Evolutionary conservation across 2,329 filamentous ascomycete species (phyloP), one percentile per base, ranked within the genome.

Genomic region (Colletotrichum spaethianum): DNA sequence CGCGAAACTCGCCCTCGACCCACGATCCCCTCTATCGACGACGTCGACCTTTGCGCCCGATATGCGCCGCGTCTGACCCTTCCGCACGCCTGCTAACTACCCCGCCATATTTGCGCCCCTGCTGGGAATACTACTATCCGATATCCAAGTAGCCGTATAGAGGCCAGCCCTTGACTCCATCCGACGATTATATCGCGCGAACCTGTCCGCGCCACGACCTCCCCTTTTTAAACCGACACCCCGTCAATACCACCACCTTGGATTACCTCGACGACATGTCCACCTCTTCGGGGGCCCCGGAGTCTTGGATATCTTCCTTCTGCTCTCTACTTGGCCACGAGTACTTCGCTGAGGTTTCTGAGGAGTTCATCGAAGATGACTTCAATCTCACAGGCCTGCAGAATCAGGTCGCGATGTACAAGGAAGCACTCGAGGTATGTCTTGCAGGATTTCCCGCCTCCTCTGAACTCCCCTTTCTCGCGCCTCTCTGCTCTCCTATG

Each of bases 281-380:
- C 76, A 88, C 88, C 66, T 90, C 89, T 62, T 91, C 89, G 65
- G 89, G 87, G 65, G 83, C 87, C 38, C 88, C 89, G 74, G 96
- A 99, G 86, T 97, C 95, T 67, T 99, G 96, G 96, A 98, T 99
- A 86, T 93, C 94, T 75, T 97, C 95, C 70, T 99, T 98, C 83
- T 99, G 96, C 87, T 95, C 94, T 48, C 88, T 98, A 56, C 90
- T 98, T 73, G 96, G 96, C 74, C 96, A 99, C 82, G 96, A 99
- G 83, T 99, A 98, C 86, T 99, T 99, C 83, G 96, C 96, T 74
- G 96, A 99, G 86, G 96, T 99, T 62, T 96, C 94, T 56, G 96
- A 99, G 84, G 96, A 99, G 80, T 99, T 99, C 79, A 98, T 99
- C 80, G 96, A 99, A 83, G 96, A 99, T 91, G 96, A 99, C 83